phyloP scores from a whole-genome alignment of 495 filamentous ascomycete genomes.

The Darksidea phi region DNA sequence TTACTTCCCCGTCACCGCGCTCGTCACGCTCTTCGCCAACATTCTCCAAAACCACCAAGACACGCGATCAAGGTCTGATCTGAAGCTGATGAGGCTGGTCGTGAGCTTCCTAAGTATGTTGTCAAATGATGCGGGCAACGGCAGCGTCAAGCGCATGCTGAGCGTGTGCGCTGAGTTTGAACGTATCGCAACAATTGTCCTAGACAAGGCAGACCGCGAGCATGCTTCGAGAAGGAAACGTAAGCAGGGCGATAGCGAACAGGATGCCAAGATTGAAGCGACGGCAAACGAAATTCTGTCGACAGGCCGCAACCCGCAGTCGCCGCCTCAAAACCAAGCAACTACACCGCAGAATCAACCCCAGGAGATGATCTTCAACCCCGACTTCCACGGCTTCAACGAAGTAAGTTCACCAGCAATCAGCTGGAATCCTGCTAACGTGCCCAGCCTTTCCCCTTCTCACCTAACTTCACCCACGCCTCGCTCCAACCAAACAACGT shows the following conservation, averaged over 20 bases:
- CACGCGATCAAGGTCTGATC: constrained; percentile 79
- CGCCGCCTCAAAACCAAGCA: constrained; percentile 11
- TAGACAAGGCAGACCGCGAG: constrained; percentile 88
- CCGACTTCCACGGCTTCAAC: constrained; percentile 29
- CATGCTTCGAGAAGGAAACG: constrained; percentile 74
- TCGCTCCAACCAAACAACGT: constrained; percentile 25
- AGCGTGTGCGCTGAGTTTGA: constrained; percentile 92
- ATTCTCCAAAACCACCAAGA: constrained; percentile 96
- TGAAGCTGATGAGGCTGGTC: constrained; percentile 87
- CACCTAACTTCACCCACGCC: constrained; percentile 37
- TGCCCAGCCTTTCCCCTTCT: constrained; percentile 35
- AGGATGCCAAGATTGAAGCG: constrained; percentile 42
- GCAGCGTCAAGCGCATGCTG: constrained; percentile 88
- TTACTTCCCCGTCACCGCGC: constrained; percentile 93
- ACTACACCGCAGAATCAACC: constrained; percentile 11
- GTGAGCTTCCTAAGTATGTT: constrained; percentile 85
- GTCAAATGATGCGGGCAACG: constrained; percentile 71
- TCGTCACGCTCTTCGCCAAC: constrained; percentile 95
- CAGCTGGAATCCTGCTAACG: constrained; percentile 4
- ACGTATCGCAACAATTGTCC: constrained; percentile 85
- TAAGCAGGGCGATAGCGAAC: constrained; percentile 57
- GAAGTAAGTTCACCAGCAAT: constrained; percentile 25
- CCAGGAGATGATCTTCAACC: constrained; percentile 11
- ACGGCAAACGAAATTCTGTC: constrained; percentile 35
- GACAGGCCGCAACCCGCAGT: constrained; percentile 19